These are phyloP conservation scores for Rhizopus delemar DNA, from an alignment of 371 early-diverging fungal species.

Conservation along the genomic window DNA sequence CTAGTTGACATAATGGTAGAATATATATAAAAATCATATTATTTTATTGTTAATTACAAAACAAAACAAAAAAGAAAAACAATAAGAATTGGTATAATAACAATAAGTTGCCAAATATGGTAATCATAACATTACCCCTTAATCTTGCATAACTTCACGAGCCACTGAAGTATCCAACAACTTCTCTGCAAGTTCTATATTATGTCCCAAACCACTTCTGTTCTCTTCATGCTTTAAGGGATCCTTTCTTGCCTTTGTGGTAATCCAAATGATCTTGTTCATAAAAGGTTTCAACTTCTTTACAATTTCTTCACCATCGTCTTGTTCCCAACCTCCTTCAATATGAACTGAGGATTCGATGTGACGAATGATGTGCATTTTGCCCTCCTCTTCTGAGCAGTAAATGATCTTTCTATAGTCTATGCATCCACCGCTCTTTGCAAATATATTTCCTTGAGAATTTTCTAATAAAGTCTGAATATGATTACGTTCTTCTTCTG, in stretches of 20 bases:
- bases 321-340: constrained; percentile 58
- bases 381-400: constrained; percentile 53
- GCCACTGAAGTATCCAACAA: constrained; percentile 44
- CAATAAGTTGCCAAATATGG: constrained; percentile 1
- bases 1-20: background rate
- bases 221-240: constrained; percentile 31
- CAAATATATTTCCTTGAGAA: constrained; percentile 11
- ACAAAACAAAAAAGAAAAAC: background rate
- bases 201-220: constrained; percentile 27
- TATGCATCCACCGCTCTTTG: constrained; percentile 10
- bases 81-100: background rate
- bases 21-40: background rate
- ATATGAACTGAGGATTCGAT: constrained; percentile 50
- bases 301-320: constrained; percentile 54
- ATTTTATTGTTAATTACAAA: background rate
- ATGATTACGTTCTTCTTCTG: constrained; percentile 36
- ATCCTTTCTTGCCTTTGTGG: constrained; percentile 38
- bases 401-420: constrained; percentile 37
- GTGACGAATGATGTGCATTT: constrained; percentile 52
- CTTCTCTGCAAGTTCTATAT: constrained; percentile 46
- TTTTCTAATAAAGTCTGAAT: constrained; percentile 36
- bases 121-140: background rate
- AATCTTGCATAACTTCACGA: constrained; percentile 23
- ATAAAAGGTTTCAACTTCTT: constrained; percentile 43
- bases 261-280: constrained; percentile 45